phyloP scores from a whole-genome alignment of 495 filamentous ascomycete genomes.

The Arthonia radiata region DNA sequence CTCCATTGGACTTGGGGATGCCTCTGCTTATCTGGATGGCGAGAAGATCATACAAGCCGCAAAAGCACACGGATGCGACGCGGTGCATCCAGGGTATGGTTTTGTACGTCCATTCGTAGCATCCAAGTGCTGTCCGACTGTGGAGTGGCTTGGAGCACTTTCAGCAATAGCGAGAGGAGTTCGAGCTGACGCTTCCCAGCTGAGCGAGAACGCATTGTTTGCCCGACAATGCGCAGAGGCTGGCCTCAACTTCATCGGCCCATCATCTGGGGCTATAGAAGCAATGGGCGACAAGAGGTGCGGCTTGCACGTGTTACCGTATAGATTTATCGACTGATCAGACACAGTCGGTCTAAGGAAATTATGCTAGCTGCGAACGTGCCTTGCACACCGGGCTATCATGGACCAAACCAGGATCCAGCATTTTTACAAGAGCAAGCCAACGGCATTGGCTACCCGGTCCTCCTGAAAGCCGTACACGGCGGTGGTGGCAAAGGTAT shows the following conservation, averaged over 20 bases:
- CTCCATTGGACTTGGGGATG: constrained; percentile 56
- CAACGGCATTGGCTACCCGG: constrained; percentile 64
- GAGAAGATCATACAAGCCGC: constrained; percentile 76
- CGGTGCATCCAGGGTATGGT: constrained; percentile 89
- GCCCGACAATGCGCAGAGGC: constrained; percentile 73
- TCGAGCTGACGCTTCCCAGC: no score
- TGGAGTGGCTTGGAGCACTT: no score
- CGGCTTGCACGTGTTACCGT: constrained; percentile 1
- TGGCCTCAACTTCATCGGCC: constrained; percentile 83
- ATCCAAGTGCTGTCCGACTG: neutral
- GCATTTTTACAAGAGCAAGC: constrained; percentile 47
- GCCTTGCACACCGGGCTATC: constrained; percentile 89
- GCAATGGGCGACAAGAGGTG: constrained; percentile 94
- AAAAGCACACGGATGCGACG: constrained; percentile 59
- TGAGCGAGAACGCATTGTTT: constrained; percentile 81
- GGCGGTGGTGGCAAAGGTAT: constrained; percentile 98
- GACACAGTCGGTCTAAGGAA: constrained; percentile 43
- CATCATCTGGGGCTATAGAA: constrained; percentile 76
- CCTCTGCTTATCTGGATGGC: constrained; percentile 73
- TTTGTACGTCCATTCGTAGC: constrained; percentile 32
- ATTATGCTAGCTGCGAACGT: constrained; percentile 90
- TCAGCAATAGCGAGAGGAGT: no score
- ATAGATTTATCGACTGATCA: constrained; percentile 6
- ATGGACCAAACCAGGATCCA: constrained; percentile 62
- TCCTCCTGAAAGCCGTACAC: constrained; percentile 89